Conservation (phyloP, 306 rosid genomes). For the Quercus parvula region DNA sequence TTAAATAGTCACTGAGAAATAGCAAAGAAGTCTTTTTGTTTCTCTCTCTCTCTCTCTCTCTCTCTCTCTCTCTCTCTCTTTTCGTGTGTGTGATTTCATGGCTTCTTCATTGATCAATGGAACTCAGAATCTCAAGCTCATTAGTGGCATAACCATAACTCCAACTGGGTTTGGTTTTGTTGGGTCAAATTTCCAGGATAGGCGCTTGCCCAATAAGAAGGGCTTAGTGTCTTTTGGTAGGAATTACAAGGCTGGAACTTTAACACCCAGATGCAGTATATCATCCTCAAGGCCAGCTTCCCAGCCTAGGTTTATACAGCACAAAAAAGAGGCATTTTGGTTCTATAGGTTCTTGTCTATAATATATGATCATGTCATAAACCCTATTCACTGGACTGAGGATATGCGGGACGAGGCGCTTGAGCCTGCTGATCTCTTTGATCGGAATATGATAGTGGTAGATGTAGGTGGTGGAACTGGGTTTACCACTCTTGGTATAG, state of each 20-base stretch:
- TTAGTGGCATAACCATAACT: constrained; percentile 22
- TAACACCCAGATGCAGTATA: constrained; percentile 46
- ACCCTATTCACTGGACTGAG: constrained; percentile 90
- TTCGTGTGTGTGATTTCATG: constrained; percentile 19
- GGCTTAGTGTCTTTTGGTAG: constrained; percentile 28
- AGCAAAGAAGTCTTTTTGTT: background rate
- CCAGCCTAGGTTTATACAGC: constrained; percentile 78
- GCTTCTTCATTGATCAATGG: constrained; percentile 43
- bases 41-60: background rate
- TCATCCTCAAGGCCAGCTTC: constrained; percentile 69
- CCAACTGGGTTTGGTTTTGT: constrained; percentile 45
- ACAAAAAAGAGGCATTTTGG: constrained; percentile 87
- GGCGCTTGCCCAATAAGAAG: constrained; percentile 26
- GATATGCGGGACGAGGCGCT: constrained; percentile 93
- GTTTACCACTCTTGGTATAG: constrained; percentile 77
- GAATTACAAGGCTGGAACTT: constrained; percentile 16
- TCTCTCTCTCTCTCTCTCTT: background rate
- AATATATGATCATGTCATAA: constrained; percentile 73
- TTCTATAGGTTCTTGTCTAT: constrained; percentile 74
- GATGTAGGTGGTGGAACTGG: constrained; percentile 94
- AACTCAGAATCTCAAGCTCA: constrained; percentile 51
- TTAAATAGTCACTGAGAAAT: background rate
- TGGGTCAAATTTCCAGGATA: constrained; percentile 32
- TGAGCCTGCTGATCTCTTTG: constrained; percentile 63
- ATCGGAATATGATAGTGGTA: constrained; percentile 64